phyloP scores from a whole-genome alignment of 169 alveolate species.

The Plasmodium reichenowi region DNA sequence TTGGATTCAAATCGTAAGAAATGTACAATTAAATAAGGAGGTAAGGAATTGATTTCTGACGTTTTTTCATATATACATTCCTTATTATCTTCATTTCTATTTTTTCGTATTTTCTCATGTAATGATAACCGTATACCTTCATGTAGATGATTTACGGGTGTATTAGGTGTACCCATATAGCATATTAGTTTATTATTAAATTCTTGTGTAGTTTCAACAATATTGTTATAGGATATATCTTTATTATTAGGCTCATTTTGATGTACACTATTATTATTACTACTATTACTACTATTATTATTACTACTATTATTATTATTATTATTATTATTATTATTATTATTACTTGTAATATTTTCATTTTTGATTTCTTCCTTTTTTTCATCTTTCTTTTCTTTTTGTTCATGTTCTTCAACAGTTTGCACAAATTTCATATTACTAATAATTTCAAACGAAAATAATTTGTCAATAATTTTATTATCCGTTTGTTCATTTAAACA shows the following conservation, averaged over 20 bases:
- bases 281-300: background rate
- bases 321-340: background rate
- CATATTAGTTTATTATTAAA: constrained; percentile 60
- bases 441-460: constrained; percentile 49
- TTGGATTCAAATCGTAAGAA: constrained; percentile 98
- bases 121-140: constrained; percentile 93
- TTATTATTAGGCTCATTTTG: too few relatives aligned
- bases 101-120: constrained; percentile 91
- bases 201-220: constrained; percentile 45
- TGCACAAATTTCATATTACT: constrained; percentile 34
- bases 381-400: background rate
- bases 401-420: background rate
- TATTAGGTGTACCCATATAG: constrained; percentile 92
- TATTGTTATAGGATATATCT: too few relatives aligned
- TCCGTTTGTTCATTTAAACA: constrained; percentile 67
- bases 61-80: constrained; percentile 91
- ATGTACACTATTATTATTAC: too few relatives aligned
- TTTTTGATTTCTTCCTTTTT: background rate
- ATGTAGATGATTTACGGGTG: constrained; percentile 90
- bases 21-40: constrained; percentile 94
- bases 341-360: too few relatives aligned
- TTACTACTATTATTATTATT: too few relatives aligned
- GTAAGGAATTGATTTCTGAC: constrained; percentile 90
- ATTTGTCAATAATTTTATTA: constrained; percentile 43
- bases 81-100: constrained; percentile 85